These are phyloP conservation scores for Oryza glumipatula DNA, from an alignment of 176 grass and related monocot genomes.

Conservation along the genomic window DNA sequence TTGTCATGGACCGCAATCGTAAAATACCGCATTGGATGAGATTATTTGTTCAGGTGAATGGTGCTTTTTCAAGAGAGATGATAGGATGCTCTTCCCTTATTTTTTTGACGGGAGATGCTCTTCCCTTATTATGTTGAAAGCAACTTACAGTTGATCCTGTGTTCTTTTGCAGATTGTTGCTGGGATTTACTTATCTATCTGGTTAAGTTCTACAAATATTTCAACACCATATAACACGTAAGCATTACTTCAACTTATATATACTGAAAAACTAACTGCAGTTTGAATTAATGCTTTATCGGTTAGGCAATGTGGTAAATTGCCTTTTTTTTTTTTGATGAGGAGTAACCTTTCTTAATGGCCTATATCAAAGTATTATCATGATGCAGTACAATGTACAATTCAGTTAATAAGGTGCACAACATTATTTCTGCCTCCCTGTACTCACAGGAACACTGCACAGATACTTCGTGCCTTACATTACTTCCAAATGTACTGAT, in stretches of 20 bases:
- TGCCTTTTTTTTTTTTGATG: not conserved
- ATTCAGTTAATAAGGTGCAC: not conserved
- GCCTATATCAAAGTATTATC: not conserved
- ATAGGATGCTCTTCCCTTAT: not conserved
- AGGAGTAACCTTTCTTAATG: not conserved
- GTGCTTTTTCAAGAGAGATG: slow-evolving; percentile 27
- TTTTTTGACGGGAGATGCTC: not conserved
- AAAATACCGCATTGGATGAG: slow-evolving; percentile 68
- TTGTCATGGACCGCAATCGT: slow-evolving; percentile 35
- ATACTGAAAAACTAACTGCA: not conserved
- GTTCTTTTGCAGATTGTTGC: slow-evolving; percentile 57
- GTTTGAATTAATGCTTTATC: slow-evolving; percentile 6
- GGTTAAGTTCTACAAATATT: slow-evolving; percentile 78
- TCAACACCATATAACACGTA: slow-evolving; percentile 93
- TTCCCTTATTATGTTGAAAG: slow-evolving; percentile 24
- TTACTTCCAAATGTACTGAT: not conserved
- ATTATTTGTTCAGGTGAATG: slow-evolving; percentile 63
- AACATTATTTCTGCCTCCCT: not conserved
- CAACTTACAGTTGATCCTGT: slow-evolving; percentile 33
- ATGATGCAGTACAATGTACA: not conserved
- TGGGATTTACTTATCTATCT: slow-evolving; percentile 81
- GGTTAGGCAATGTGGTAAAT: slow-evolving; percentile 3
- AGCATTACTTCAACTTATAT: slow-evolving; percentile 32
- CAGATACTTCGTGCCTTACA: not conserved
- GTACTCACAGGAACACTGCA: not conserved